Evolutionary conservation across 305 asterid species (phyloP), one percentile per base, ranked within the genome.

Genomic region (Fraxinus albicans): DNA sequence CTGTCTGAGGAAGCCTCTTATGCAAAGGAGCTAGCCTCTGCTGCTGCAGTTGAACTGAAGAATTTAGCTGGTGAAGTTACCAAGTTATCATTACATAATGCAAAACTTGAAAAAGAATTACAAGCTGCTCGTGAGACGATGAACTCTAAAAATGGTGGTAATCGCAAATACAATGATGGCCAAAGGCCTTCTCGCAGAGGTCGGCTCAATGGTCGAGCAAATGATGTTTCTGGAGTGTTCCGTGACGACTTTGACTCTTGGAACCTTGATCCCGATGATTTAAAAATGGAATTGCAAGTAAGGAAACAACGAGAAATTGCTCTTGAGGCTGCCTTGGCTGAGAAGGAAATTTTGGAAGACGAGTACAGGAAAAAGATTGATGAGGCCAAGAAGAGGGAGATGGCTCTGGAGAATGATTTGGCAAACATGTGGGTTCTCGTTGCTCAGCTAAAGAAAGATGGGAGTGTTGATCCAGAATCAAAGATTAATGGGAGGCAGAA

Each of bases 391-490:
- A 94, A 91, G 90, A 92, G 95, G 88, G 99, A 97, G 87, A 91
- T 96, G 0, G 88, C 96, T 80, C 85, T 97, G 82, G 99, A 95
- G 83, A 97, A 97, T 88, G 99, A 97, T 86, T 88, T 97, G 81
- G 98, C 99, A 55, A 97, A 97, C 84, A 95, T 97, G 99, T 97
- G 99, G 99, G 98, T 97, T 85, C 96, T 94, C 33, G 99, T 97
- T 85, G 99, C 99, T 79, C 99, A 93, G 90, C 91, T 97, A 83
- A 97, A 94, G 89, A 93, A 91, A 88, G 98, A 92, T 79, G 96
- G 86, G 42, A 87, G 86, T 36, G 84, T 78, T 73, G 55, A 76
- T 38, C 91, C 85, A 67, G 96, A 90, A 83, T 44, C 87, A 9
- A 92, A 91, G 88, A 80, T 85, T 77, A 88, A 58, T 84, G 85